A percentile compares a stretch with the other conserved stretches of the same genome.
Conservation (phyloP, 2,329 filamentous ascomycete species). For the Ceratocystis smalleyi region DNA sequence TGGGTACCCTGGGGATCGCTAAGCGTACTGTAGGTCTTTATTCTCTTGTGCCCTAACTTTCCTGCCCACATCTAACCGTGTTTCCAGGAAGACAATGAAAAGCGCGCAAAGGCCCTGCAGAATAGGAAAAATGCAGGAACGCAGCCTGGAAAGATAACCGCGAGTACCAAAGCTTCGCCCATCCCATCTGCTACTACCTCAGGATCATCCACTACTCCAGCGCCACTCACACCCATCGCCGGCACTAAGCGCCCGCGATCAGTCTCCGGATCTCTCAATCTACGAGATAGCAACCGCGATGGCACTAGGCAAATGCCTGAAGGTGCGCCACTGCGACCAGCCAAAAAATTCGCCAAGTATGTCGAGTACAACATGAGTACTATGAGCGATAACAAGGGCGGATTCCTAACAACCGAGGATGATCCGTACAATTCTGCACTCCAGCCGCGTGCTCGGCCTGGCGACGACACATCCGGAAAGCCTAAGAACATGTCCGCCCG, state of each 20-base stretch:
- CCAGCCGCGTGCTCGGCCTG: conserved; percentile 26
- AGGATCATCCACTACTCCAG: background rate
- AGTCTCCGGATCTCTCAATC: conserved; percentile 28
- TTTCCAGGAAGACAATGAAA: conserved; percentile 63
- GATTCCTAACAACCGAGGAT: conserved; percentile 79
- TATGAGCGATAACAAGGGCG: conserved; percentile 96
- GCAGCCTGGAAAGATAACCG: background rate
- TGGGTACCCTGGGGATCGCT: conserved; percentile 36
- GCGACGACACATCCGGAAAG: conserved; percentile 41
- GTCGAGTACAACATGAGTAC: conserved; percentile 97
- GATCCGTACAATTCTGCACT: conserved; percentile 76
- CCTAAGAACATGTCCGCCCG: conserved; percentile 77
- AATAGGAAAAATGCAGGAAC: conserved; percentile 47
- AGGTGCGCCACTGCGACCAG: conserved; percentile 48
- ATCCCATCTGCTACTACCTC: background rate
- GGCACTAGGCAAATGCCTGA: conserved; percentile 45
- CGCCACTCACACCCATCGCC: background rate
- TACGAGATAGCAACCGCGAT: conserved; percentile 28
- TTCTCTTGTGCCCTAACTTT: conserved; percentile 5
- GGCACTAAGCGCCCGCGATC: conserved; percentile 6
- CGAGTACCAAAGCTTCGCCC: background rate
- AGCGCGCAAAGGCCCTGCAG: conserved; percentile 76
- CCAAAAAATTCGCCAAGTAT: conserved; percentile 79
- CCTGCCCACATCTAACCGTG: background rate
- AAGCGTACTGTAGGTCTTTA: conserved; percentile 36